A percentile compares a stretch with the other conserved stretches of the same genome.
Evolutionary conservation across 1,139 yeast species (phyloP).

Genomic region (Pneumocystis carinii): DNA sequence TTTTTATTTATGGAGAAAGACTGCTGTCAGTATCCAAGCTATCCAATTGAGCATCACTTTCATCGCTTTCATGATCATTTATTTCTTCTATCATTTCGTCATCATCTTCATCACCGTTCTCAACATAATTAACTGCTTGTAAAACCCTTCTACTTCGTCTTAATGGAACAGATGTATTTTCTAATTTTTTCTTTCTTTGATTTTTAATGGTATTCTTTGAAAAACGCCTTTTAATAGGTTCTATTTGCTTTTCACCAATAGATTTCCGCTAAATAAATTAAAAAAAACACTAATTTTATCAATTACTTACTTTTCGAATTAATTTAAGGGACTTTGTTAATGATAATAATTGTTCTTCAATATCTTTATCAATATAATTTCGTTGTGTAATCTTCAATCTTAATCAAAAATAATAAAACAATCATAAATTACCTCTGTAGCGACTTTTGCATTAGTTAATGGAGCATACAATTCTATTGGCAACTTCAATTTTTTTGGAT

Average conservation of each 20-base stretch:
- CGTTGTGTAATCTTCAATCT: not conserved
- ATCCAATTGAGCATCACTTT: not conserved
- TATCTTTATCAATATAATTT: not conserved
- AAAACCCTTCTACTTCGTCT: not conserved
- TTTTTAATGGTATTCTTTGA: not conserved
- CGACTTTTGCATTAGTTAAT: slow-evolving; percentile 6
- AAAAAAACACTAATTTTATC: not conserved
- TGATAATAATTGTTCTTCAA: not conserved
- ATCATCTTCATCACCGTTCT: not conserved
- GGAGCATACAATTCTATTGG: slow-evolving; percentile 27
- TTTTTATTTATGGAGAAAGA: not conserved
- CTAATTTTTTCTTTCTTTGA: not conserved
- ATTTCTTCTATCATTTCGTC: not conserved
- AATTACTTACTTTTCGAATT: not conserved
- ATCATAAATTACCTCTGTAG: slow-evolving; percentile 1
- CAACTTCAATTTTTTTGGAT: slow-evolving; percentile 64
- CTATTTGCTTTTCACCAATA: not conserved
- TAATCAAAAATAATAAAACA: not conserved
- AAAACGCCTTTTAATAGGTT: not conserved
- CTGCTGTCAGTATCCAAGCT: not conserved
- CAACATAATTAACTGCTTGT: not conserved
- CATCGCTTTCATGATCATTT: not conserved
- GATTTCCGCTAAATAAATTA: not conserved
- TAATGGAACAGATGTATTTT: not conserved
- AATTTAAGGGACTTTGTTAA: not conserved